phyloP scores from a whole-genome alignment of 73 alveolate species.

The Paramecium bursaria region DNA sequence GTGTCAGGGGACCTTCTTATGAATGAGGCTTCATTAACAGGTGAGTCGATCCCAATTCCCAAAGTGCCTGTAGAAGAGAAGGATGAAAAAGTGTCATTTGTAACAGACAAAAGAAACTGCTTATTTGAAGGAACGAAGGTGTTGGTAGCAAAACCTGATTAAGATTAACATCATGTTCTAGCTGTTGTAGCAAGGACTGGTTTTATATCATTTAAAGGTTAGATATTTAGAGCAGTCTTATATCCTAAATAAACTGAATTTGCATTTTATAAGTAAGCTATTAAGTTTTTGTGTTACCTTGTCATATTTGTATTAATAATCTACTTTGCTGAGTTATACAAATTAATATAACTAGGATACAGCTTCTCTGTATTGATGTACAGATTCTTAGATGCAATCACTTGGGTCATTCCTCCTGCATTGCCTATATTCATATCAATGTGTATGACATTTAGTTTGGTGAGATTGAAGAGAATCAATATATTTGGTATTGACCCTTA shows the following conservation, averaged over 20 bases:
- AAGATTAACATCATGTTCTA: background rate
- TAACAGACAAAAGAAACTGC: constrained; percentile 42
- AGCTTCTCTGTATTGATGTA: background rate
- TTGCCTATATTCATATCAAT: constrained; percentile 35
- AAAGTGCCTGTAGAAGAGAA: constrained; percentile 66
- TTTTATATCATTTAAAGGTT: constrained; percentile 67
- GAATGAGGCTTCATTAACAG: constrained; percentile 82
- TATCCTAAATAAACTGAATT: constrained; percentile 52
- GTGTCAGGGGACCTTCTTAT: constrained; percentile 76
- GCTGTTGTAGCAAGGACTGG: constrained; percentile 67
- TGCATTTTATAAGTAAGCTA: constrained; percentile 47
- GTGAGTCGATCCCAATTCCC: constrained; percentile 82
- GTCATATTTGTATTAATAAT: background rate
- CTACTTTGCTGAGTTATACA: constrained; percentile 1
- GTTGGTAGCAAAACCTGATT: constrained; percentile 22
- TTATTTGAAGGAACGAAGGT: constrained; percentile 65
- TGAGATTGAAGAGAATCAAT: background rate
- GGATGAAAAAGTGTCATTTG: constrained; percentile 18
- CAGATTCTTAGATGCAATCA: constrained; percentile 60
- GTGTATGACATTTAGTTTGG: constrained; percentile 5
- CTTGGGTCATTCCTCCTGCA: constrained; percentile 59
- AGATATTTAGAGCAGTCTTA: constrained; percentile 59
- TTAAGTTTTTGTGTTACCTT: constrained; percentile 5
- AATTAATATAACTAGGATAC: background rate
- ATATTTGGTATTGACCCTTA: constrained; percentile 68